Evolutionary conservation across 192 early-diverging fungal species (phyloP).

Genomic region (Endogone sp.): DNA sequence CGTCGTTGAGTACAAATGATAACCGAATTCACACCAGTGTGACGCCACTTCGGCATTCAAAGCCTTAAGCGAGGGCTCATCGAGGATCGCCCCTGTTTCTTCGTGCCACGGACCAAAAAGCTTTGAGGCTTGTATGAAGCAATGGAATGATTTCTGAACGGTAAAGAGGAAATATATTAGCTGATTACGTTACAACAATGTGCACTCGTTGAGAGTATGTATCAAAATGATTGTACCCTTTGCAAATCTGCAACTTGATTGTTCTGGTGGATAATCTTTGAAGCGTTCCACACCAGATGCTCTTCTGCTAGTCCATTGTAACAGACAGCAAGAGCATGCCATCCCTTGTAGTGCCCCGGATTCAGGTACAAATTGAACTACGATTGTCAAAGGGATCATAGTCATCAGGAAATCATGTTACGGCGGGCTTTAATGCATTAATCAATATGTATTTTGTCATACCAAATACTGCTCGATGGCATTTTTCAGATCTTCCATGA

Average conservation of each 20-base stretch:
- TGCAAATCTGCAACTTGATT: conserved; percentile 54
- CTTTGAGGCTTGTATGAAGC: conserved; percentile 44
- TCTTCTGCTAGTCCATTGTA: conserved; percentile 61
- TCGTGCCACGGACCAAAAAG: conserved; percentile 2
- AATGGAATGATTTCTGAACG: conserved; percentile 56
- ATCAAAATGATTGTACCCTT: conserved; percentile 29
- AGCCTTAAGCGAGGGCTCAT: neutral
- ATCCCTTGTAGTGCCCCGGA: conserved; percentile 53
- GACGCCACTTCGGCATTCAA: neutral
- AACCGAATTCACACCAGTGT: conserved; percentile 50
- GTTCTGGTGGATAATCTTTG: conserved; percentile 46
- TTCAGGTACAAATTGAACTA: conserved; percentile 53
- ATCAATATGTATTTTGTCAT: conserved; percentile 12
- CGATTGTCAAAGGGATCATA: neutral
- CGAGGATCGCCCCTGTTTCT: neutral
- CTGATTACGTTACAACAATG: neutral
- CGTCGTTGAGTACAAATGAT: conserved; percentile 42
- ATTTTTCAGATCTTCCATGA: conserved; percentile 49
- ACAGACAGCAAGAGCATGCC: conserved; percentile 59
- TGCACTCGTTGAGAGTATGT: neutral
- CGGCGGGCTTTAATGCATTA: too few species aligned
- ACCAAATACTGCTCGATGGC: conserved; percentile 52
- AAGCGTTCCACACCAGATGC: conserved; percentile 56
- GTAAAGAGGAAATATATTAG: neutral
- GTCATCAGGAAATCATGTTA: neutral